Evolutionary conservation across 1,284 basidiomycete genomes (phyloP).

Genomic region (Puccinia hordei): DNA sequence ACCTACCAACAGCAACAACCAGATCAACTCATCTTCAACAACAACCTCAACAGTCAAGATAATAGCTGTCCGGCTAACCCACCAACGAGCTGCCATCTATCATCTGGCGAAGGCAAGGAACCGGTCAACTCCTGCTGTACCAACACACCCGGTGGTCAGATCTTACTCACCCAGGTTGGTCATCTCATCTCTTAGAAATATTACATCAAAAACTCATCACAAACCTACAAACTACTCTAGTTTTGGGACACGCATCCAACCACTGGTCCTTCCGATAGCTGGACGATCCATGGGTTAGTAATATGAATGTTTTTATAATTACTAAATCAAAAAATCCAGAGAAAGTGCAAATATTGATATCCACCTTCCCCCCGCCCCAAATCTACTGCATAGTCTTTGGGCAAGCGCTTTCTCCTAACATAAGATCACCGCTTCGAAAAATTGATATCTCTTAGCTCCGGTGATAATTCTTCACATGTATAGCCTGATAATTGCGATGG

Average conservation of each 20-base stretch:
- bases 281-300: slow-evolving; percentile 70
- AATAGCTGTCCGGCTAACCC: slow-evolving; percentile 22
- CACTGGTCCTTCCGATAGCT: slow-evolving; percentile 69
- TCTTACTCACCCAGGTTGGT: slow-evolving; percentile 47
- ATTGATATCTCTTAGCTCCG: not conserved
- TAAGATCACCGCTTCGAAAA: not conserved
- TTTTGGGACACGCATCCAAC: slow-evolving; percentile 70
- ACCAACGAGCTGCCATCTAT: slow-evolving; percentile 34
- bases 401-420: not conserved
- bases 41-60: not conserved
- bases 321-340: not conserved
- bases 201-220: not conserved
- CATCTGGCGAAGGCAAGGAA: not conserved
- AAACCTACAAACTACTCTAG: slow-evolving; percentile 58
- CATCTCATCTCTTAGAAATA: not conserved
- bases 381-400: slow-evolving; percentile 1
- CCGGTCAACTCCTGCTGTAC: slow-evolving; percentile 42
- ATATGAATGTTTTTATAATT: not conserved
- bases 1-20: not conserved
- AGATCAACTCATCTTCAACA: not conserved
- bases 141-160: slow-evolving; percentile 44
- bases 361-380: not conserved
- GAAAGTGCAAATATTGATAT: not conserved
- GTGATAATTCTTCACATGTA: no score
- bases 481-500: slow-evolving; percentile 67